These are phyloP conservation scores for Peronosclerospora sorghi DNA, from an alignment of 352 stramenopile genomes.

Conservation along the genomic window DNA sequence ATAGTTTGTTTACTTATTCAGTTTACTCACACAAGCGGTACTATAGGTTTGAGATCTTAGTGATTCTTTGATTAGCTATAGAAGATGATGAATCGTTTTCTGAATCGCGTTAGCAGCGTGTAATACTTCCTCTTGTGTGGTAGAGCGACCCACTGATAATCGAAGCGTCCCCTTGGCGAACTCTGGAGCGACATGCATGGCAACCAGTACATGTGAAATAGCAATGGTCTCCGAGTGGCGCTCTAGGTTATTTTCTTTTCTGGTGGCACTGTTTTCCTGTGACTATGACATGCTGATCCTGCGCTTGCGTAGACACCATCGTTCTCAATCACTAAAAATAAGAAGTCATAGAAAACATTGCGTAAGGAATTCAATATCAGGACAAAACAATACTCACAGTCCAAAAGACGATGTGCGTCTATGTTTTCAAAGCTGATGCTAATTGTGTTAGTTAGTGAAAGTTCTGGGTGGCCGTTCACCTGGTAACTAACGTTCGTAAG, in stretches of 20 bases:
- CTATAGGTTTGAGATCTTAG: too few relatives aligned
- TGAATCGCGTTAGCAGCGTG: too few relatives aligned
- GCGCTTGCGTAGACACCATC: constrained; percentile 84
- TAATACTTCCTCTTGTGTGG: constrained; percentile 79
- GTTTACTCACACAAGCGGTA: too few relatives aligned
- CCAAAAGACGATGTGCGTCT: constrained; percentile 74
- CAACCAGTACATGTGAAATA: constrained; percentile 89
- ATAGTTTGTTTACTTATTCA: too few relatives aligned
- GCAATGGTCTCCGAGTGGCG: constrained; percentile 26
- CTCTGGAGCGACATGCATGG: too few relatives aligned
- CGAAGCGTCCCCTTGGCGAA: constrained; percentile 92
- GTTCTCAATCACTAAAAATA: constrained; percentile 53
- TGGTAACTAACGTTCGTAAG: constrained; percentile 41
- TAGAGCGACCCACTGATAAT: constrained; percentile 89
- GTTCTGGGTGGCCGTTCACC: too few relatives aligned
- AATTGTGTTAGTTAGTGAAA: constrained; percentile 92
- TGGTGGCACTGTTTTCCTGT: constrained; percentile 23
- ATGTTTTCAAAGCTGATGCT: constrained; percentile 89
- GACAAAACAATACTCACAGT: constrained; percentile 24
- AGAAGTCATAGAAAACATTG: not conserved
- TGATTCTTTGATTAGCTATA: constrained; percentile 76
- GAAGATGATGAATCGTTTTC: too few relatives aligned
- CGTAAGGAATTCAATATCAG: not conserved
- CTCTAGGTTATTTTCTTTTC: constrained; percentile 4
- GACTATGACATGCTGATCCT: constrained; percentile 90